Evolutionary conservation across 306 rosid species (phyloP).

Genomic region (Cucurbita moschata): DNA sequence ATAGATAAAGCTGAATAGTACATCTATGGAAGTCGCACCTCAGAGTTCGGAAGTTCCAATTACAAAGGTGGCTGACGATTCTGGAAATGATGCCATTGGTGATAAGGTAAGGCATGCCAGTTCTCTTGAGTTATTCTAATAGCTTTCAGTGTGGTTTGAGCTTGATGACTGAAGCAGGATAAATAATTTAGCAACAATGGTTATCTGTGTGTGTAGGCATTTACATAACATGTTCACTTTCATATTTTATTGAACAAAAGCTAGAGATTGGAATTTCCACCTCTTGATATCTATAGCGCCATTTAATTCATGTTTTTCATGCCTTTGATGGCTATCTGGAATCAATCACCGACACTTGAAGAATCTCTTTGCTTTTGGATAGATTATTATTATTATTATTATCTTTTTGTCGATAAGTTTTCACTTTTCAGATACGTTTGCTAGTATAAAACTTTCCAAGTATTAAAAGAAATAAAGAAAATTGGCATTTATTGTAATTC

Average conservation of each 20-base stretch:
- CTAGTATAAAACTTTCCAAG: no score
- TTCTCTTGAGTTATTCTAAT: neutral
- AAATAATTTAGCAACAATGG: neutral
- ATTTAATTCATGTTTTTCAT: no score
- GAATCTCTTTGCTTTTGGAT: no score
- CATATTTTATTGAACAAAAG: neutral
- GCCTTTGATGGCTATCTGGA: no score
- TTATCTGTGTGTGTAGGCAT: neutral
- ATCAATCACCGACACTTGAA: no score
- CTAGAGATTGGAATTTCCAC: no score
- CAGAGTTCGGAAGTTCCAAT: slow-evolving; percentile 34
- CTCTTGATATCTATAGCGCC: no score
- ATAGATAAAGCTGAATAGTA: slow-evolving; percentile 15
- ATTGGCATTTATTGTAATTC: no score
- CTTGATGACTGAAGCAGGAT: neutral
- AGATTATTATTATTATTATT: no score
- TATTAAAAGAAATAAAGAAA: no score
- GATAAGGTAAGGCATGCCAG: slow-evolving; percentile 37
- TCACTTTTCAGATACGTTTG: no score
- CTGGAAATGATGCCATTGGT: slow-evolving; percentile 17
- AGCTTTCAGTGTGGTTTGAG: neutral
- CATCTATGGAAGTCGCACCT: slow-evolving; percentile 51
- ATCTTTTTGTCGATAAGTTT: no score
- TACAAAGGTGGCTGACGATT: slow-evolving; percentile 35
- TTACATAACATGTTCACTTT: neutral